phyloP scores from a whole-genome alignment of 1,284 basidiomycete species.

The Ustilago shanxiensis region DNA sequence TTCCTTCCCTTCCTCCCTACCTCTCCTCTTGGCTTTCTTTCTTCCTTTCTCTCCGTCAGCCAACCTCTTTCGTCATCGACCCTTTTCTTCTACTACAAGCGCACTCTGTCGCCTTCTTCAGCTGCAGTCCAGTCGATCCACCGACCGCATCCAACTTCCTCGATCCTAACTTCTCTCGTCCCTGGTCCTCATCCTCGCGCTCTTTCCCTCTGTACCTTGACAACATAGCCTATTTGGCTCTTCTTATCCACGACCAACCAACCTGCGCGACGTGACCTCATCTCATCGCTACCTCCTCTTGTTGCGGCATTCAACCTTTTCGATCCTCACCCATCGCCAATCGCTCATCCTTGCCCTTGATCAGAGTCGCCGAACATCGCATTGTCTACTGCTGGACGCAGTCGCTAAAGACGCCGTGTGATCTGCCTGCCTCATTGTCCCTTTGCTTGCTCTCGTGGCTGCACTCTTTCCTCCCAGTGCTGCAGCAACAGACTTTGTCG shows the following conservation, averaged over 20 bases:
- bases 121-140: neutral
- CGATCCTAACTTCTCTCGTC: neutral
- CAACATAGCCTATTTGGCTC: neutral
- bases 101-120: slow-evolving; percentile 6
- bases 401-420: slow-evolving; percentile 5
- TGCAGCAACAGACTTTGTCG: slow-evolving; percentile 8
- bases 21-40: too few species aligned
- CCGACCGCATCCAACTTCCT: slow-evolving; percentile 2
- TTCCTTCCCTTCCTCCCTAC: neutral
- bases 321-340: neutral
- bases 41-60: slow-evolving; percentile 6
- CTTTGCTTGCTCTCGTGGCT: slow-evolving; percentile 14
- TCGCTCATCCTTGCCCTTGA: neutral
- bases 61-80: slow-evolving; percentile 40
- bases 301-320: slow-evolving; percentile 21
- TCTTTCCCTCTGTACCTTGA: slow-evolving; percentile 16
- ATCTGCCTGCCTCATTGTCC: neutral
- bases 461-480: neutral
- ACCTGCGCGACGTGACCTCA: slow-evolving; percentile 9
- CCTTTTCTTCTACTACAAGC: neutral
- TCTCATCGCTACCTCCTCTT: neutral
- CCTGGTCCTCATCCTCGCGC: too few species aligned
- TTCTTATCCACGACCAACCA: slow-evolving; percentile 1
- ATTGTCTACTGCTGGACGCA: neutral
- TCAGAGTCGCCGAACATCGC: neutral